A percentile compares a stretch with the other conserved stretches of the same genome.
These are phyloP conservation scores for Vitis amurensis DNA, from an alignment of 164 flowering plant genomes.

Conservation along the genomic window DNA sequence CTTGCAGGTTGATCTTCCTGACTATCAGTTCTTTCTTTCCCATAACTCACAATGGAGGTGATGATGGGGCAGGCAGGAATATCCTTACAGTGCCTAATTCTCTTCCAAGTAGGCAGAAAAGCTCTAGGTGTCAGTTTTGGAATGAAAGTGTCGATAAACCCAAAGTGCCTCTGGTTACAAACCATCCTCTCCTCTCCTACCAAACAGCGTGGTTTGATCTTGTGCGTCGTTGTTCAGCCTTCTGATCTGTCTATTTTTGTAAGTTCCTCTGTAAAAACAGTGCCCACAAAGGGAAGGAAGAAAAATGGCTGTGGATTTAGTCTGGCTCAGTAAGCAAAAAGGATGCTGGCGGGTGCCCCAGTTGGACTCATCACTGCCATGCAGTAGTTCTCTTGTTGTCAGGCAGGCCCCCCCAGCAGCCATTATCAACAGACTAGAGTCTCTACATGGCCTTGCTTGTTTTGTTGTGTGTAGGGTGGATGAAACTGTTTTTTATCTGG, in stretches of 20 bases:
- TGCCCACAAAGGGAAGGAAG: not conserved
- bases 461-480: too few species aligned
- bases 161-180: not conserved
- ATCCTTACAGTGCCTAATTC: slow-evolving; percentile 2
- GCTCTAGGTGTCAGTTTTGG: not conserved
- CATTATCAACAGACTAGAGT: too few species aligned
- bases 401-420: too few species aligned
- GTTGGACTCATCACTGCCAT: too few species aligned
- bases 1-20: slow-evolving; percentile 59
- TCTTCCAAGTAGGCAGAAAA: too few species aligned
- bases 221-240: not conserved
- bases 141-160: not conserved
- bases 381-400: too few species aligned
- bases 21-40: slow-evolving; percentile 54
- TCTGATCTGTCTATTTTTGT: not conserved
- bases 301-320: not conserved
- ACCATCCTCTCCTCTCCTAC: not conserved
- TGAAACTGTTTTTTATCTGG: too few species aligned
- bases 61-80: not conserved
- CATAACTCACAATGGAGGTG: slow-evolving; percentile 43
- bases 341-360: too few species aligned
- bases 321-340: too few species aligned
- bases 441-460: too few species aligned
- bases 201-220: not conserved
- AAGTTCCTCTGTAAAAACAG: not conserved